Evolutionary conservation across 257 asterid genomes (phyloP).

Genomic region (Penstemon newberryi): DNA sequence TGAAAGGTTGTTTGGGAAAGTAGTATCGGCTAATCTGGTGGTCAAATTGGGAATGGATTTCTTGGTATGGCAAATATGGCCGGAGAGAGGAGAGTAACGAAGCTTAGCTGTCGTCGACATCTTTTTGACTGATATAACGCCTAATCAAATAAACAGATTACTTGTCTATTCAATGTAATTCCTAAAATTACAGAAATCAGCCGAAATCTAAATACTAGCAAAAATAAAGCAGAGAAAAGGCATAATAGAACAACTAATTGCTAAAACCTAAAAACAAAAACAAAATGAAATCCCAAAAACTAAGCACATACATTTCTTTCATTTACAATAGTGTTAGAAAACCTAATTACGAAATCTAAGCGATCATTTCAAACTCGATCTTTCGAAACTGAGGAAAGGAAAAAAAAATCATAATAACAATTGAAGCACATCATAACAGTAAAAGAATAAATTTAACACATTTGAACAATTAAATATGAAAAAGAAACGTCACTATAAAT

Average conservation of each 20-base stretch:
- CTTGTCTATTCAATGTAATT: conserved; percentile 12
- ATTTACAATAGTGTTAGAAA: conserved; percentile 6
- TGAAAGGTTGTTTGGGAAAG: neutral
- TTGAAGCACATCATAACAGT: neutral
- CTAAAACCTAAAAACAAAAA: neutral
- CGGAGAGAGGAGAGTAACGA: conserved; percentile 12
- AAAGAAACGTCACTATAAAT: neutral
- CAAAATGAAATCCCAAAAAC: too few species aligned
- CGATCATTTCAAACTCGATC: conserved; percentile 14
- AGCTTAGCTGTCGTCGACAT: conserved; percentile 13
- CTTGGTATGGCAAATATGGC: neutral
- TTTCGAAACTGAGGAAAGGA: conserved; percentile 9
- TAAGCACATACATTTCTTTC: neutral
- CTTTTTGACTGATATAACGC: neutral
- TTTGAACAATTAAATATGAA: neutral
- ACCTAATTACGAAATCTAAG: conserved; percentile 12
- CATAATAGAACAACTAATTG: neutral
- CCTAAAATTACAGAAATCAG: conserved; percentile 12
- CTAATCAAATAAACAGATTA: conserved; percentile 15
- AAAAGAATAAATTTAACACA: neutral
- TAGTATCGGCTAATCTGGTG: neutral
- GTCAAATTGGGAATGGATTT: neutral
- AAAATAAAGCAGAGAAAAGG: neutral
- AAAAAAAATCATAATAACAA: neutral
- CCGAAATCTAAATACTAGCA: conserved; percentile 23